Percentiles rank a stretch among this genome's conserved stretches.
These are phyloP conservation scores for Euryodendron excelsum DNA, from an alignment of 148 eudicot species.

Conservation along the genomic window DNA sequence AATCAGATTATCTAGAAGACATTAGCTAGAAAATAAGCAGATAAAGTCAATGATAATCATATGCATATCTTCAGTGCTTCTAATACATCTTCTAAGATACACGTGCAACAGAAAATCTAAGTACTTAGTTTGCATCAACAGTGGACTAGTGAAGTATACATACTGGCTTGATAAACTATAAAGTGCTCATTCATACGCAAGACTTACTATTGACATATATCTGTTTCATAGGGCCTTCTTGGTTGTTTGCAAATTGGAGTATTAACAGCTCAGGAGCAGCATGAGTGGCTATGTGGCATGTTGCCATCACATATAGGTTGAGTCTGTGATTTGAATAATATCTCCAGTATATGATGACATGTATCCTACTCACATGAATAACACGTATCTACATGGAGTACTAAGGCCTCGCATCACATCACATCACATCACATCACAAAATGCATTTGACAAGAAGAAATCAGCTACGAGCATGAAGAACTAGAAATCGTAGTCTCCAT, in stretches of 20 bases:
- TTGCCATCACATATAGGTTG: neutral
- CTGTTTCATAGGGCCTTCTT: neutral
- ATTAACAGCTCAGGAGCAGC: neutral
- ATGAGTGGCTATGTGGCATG: neutral
- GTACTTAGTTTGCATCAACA: neutral
- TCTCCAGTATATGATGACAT: neutral
- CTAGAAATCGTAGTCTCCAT: slow-evolving; percentile 3
- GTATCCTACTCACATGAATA: neutral
- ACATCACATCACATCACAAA: too few species aligned
- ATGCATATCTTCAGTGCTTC: neutral
- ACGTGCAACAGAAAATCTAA: too few species aligned
- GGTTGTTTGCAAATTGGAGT: neutral
- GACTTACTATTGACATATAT: neutral
- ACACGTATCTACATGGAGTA: neutral
- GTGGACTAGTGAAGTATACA: neutral
- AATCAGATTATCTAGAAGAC: neutral
- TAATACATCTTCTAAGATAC: too few species aligned
- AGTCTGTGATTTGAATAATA: too few species aligned
- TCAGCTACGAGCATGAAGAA: neutral
- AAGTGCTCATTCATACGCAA: neutral
- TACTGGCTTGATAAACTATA: neutral
- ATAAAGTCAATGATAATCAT: neutral
- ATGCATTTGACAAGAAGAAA: neutral
- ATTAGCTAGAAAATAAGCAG: neutral
- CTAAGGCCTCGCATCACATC: too few species aligned